These are phyloP conservation scores for Teunomyces cretensis DNA, from an alignment of 805 yeast genomes.

Conservation along the genomic window DNA sequence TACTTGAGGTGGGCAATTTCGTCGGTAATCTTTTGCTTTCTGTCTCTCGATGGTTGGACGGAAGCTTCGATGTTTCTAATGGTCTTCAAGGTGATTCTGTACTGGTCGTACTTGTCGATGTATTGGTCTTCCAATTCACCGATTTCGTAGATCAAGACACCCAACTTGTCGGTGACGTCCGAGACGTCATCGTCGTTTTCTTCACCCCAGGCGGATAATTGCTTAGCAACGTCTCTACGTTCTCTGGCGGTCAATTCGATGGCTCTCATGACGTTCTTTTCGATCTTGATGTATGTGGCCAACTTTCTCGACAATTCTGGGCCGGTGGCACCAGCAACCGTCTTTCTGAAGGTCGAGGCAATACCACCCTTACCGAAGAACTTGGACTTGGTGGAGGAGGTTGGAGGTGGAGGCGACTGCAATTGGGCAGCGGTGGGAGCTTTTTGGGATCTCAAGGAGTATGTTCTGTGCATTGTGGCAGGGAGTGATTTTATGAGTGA, in stretches of 20 bases:
- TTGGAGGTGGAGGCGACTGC: slow-evolving; percentile 93
- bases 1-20: slow-evolving; percentile 81
- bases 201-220: slow-evolving; percentile 83
- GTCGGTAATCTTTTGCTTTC: slow-evolving; percentile 82
- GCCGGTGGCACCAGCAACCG: slow-evolving; percentile 75
- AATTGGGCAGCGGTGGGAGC: slow-evolving; percentile 98
- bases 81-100: slow-evolving; percentile 77
- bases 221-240: slow-evolving; percentile 79
- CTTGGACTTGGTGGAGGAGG: slow-evolving; percentile 82
- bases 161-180: slow-evolving; percentile 84
- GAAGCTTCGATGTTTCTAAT: slow-evolving; percentile 84
- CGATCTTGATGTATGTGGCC: slow-evolving; percentile 74
- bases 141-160: slow-evolving; percentile 77
- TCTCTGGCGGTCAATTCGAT: slow-evolving; percentile 75
- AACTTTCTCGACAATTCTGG: slow-evolving; percentile 78
- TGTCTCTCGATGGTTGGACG: slow-evolving; percentile 85
- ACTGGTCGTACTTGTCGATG: slow-evolving; percentile 83
- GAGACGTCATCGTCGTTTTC: slow-evolving; percentile 83
- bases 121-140: slow-evolving; percentile 87
- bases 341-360: slow-evolving; percentile 61
- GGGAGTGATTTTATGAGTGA: background rate
- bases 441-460: slow-evolving; percentile 89
- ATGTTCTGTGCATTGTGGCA: slow-evolving; percentile 88
- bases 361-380: slow-evolving; percentile 85
- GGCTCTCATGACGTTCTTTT: slow-evolving; percentile 77